Percentiles rank a stretch among this genome's conserved stretches.
Evolutionary conservation across 2,329 filamentous ascomycete genomes (phyloP).

Genomic region (Talaromyces sp.): DNA sequence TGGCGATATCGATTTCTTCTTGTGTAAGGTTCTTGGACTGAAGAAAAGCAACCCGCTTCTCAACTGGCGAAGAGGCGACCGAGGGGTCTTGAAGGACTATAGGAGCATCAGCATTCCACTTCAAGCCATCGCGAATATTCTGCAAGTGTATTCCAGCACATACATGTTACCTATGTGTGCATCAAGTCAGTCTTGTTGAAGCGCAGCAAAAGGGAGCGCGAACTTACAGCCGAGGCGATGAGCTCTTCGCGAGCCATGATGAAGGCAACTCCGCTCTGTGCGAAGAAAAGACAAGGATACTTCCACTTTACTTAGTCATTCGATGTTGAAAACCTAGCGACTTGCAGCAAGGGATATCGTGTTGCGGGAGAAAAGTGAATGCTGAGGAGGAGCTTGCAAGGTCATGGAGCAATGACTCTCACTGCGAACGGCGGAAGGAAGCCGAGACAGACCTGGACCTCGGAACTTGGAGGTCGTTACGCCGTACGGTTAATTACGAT

Average conservation of each 20-base stretch:
- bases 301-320: neutral
- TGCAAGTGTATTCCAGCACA: constrained; percentile 16
- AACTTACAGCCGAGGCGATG: constrained; percentile 67
- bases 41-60: constrained; percentile 87
- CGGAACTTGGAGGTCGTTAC: constrained; percentile 23
- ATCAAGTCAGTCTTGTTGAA: constrained; percentile 2
- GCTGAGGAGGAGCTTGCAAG: neutral
- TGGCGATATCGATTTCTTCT: constrained; percentile 83
- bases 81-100: constrained; percentile 90
- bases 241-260: constrained; percentile 94
- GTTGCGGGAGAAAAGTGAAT: neutral
- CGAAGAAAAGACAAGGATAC: constrained; percentile 3
- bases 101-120: neutral
- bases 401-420: neutral
- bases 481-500: constrained; percentile 9
- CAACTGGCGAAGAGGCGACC: constrained; percentile 80
- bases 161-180: constrained; percentile 47
- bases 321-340: neutral
- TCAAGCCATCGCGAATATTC: neutral
- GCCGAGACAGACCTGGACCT: constrained; percentile 23
- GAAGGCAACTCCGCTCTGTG: constrained; percentile 39
- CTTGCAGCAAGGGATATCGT: neutral
- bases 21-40: constrained; percentile 96
- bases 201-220: neutral
- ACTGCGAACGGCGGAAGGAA: neutral